Percentiles rank a stretch among this genome's conserved stretches.
Evolutionary conservation across 2,329 filamentous ascomycete genomes (phyloP).

Genomic region (Amauroascus verrucosus): DNA sequence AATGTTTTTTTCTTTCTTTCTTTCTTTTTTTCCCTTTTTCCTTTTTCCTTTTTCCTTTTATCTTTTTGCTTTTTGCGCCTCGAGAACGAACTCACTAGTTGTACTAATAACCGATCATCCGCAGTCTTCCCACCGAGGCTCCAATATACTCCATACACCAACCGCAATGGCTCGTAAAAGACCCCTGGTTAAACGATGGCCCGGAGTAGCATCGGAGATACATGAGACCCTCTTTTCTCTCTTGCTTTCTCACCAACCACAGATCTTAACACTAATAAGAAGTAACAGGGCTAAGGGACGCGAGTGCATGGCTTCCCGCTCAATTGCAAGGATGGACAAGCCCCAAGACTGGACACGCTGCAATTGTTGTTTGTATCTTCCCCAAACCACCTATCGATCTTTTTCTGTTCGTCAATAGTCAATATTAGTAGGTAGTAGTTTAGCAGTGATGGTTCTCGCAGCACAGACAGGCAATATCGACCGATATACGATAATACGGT

Average conservation of each 20-base stretch:
- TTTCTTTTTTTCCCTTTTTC: background rate
- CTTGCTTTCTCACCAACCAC: background rate
- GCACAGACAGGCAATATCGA: background rate
- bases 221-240: background rate
- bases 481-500: background rate
- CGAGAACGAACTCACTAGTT: background rate
- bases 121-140: slow-evolving; percentile 1
- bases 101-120: background rate
- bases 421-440: background rate
- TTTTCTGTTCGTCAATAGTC: too few species aligned
- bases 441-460: background rate
- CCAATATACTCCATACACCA: background rate
- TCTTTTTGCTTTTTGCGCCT: background rate
- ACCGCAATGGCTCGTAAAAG: background rate
- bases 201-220: slow-evolving; percentile 2
- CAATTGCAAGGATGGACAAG: background rate
- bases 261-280: background rate
- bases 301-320: background rate
- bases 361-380: too few species aligned
- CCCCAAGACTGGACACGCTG: too few species aligned
- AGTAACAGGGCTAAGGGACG: background rate
- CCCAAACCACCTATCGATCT: background rate
- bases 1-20: background rate
- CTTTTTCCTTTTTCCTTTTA: background rate
- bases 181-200: background rate